Evolutionary conservation across 2,329 filamentous ascomycete genomes (phyloP).

Genomic region (Grosmannia serpens): DNA sequence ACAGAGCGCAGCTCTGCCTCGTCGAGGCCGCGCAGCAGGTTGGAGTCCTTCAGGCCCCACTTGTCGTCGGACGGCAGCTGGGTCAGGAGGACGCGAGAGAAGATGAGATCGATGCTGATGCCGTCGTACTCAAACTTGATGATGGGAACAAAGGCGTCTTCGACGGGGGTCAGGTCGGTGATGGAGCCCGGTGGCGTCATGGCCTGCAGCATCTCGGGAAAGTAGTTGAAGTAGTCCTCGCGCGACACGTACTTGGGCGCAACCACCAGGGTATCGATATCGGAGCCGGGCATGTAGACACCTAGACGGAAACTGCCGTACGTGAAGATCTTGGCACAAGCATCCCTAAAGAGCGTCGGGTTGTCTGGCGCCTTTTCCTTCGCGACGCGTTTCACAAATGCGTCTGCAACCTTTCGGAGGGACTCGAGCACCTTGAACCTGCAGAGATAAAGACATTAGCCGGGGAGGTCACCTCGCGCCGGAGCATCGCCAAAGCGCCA

Average conservation of each 20-base stretch:
- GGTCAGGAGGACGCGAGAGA: conserved; percentile 61
- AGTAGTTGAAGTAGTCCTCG: conserved; percentile 84
- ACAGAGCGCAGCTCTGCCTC: conserved; percentile 79
- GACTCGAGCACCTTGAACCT: conserved; percentile 64
- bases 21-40: conserved; percentile 72
- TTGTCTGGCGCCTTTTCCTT: conserved; percentile 59
- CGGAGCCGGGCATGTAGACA: conserved; percentile 87
- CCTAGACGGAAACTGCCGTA: conserved; percentile 93
- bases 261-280: conserved; percentile 94
- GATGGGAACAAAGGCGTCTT: conserved; percentile 88
- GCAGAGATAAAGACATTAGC: neutral
- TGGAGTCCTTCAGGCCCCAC: conserved; percentile 70
- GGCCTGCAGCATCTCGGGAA: conserved; percentile 66
- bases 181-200: conserved; percentile 72
- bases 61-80: conserved; percentile 57
- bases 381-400: conserved; percentile 78
- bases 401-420: conserved; percentile 68
- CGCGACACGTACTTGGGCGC: conserved; percentile 80
- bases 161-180: conserved; percentile 72
- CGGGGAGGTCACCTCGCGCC: neutral
- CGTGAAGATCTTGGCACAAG: conserved; percentile 86
- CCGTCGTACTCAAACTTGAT: conserved; percentile 90
- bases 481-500: neutral
- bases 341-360: conserved; percentile 65
- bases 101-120: conserved; percentile 92